Percentiles rank a stretch among this genome's conserved stretches.
These are phyloP conservation scores for Phaeosphaeria sp. DNA, from an alignment of 2,329 filamentous ascomycete species.

Conservation along the genomic window DNA sequence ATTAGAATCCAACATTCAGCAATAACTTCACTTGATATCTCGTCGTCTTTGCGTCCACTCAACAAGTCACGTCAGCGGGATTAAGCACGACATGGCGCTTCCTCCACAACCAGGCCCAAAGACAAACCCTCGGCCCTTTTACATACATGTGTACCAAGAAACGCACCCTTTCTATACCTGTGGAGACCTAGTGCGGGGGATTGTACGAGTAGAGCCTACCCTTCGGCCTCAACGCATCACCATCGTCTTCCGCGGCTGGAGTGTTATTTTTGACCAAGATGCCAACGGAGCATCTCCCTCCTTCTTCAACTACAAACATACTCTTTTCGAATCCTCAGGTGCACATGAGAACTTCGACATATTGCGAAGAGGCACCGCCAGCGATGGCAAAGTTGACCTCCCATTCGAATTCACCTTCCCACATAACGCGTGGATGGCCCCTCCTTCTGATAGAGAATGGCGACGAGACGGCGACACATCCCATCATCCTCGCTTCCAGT, in stretches of 20 bases:
- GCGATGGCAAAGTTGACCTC: constrained; percentile 29
- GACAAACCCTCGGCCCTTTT: constrained; percentile 17
- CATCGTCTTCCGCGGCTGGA: constrained; percentile 22
- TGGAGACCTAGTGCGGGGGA: constrained; percentile 28
- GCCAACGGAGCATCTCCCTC: constrained; percentile 17
- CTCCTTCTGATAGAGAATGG: constrained; percentile 18
- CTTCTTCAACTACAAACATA: constrained; percentile 23
- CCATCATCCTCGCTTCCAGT: constrained; percentile 32
- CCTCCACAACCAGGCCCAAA: constrained; percentile 14
- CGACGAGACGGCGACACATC: constrained; percentile 22
- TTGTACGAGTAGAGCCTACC: constrained; percentile 25
- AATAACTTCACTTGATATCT: not conserved
- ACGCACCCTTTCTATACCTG: constrained; percentile 22
- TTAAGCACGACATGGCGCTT: constrained; percentile 10
- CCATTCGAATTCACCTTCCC: constrained; percentile 37
- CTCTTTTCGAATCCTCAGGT: constrained; percentile 27
- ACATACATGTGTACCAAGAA: constrained; percentile 19
- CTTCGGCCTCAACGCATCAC: constrained; percentile 25
- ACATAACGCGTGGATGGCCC: constrained; percentile 17
- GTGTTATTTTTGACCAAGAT: constrained; percentile 16
- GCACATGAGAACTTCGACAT: constrained; percentile 29
- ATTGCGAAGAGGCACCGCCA: constrained; percentile 21
- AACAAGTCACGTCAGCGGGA: not conserved
- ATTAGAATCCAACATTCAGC: not conserved
- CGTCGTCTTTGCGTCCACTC: not conserved